phyloP scores from a whole-genome alignment of 306 rosid species.

The Begonia fuchsioides region DNA sequence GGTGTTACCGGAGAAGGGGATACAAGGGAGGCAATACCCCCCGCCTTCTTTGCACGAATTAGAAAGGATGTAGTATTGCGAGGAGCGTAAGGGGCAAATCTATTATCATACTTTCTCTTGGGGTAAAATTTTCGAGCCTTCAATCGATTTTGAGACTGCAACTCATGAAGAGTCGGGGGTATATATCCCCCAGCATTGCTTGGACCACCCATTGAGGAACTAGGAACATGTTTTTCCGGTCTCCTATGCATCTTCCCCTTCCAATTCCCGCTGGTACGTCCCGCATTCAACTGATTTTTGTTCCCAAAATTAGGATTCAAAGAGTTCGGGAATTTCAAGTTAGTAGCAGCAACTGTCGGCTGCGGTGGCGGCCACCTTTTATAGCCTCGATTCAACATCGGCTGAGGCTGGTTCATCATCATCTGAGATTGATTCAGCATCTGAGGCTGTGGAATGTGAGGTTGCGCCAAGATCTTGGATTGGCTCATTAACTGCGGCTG shows the following conservation, averaged over 20 bases:
- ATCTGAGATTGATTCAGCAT: slow-evolving; percentile 13
- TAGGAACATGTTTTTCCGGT: slow-evolving; percentile 29
- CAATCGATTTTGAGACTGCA: slow-evolving; percentile 67
- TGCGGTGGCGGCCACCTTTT: slow-evolving; percentile 26
- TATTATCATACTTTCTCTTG: slow-evolving; percentile 35
- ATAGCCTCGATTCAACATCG: slow-evolving; percentile 30
- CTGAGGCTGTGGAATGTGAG: slow-evolving; percentile 17
- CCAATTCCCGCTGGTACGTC: slow-evolving; percentile 50
- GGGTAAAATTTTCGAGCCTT: slow-evolving; percentile 44
- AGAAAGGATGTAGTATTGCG: slow-evolving; percentile 64
- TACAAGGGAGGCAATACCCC: slow-evolving; percentile 65
- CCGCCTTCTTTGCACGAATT: slow-evolving; percentile 51
- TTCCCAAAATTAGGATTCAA: slow-evolving; percentile 12
- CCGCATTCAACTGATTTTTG: slow-evolving; percentile 13
- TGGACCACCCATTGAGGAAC: slow-evolving; percentile 13
- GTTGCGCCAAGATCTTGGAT: slow-evolving; percentile 12
- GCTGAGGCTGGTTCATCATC: slow-evolving; percentile 26
- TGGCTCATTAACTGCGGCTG: slow-evolving; percentile 20
- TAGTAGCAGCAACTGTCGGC: slow-evolving; percentile 14
- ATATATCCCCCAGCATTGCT: slow-evolving; percentile 24
- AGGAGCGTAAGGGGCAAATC: slow-evolving; percentile 78
- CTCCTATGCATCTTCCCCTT: slow-evolving; percentile 55
- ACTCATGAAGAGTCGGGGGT: slow-evolving; percentile 66
- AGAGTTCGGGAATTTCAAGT: slow-evolving; percentile 8
- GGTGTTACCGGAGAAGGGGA: slow-evolving; percentile 86